Evolutionary conservation across 805 yeast species (phyloP).

Genomic region (Candida quercuum): DNA sequence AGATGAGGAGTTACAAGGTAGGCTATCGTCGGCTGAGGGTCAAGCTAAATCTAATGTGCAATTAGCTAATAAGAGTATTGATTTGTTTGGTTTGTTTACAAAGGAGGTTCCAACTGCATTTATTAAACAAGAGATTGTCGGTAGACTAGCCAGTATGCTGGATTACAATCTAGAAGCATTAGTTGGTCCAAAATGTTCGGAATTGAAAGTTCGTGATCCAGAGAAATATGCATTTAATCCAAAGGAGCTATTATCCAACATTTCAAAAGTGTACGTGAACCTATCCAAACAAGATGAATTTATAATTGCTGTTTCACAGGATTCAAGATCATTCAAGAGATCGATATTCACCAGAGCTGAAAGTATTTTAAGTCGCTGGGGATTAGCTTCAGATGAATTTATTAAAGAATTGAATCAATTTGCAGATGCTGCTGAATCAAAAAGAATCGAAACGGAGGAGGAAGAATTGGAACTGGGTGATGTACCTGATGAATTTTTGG

Average conservation of each 20-base stretch:
- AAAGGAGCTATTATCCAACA: constrained; percentile 55
- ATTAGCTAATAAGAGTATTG: constrained; percentile 76
- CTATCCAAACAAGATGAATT: constrained; percentile 61
- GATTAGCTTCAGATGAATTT: constrained; percentile 49
- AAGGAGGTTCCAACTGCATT: constrained; percentile 83
- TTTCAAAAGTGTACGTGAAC: constrained; percentile 73
- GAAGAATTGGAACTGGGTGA: constrained; percentile 90
- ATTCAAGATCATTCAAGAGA: constrained; percentile 80
- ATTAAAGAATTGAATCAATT: constrained; percentile 49
- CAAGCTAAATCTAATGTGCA: constrained; percentile 81
- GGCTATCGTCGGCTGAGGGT: constrained; percentile 58
- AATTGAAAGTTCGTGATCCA: constrained; percentile 79
- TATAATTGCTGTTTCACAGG: constrained; percentile 77
- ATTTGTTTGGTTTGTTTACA: constrained; percentile 75
- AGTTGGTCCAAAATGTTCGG: constrained; percentile 93
- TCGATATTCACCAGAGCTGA: constrained; percentile 67
- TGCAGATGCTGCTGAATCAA: constrained; percentile 58
- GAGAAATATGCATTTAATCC: constrained; percentile 83
- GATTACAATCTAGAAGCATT: constrained; percentile 87
- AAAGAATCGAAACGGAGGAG: constrained; percentile 60
- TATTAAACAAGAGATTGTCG: constrained; percentile 83
- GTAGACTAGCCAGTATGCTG: constrained; percentile 92
- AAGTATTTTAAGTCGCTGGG: constrained; percentile 51
- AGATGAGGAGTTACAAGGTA: constrained; percentile 54
- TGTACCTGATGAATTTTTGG: constrained; percentile 92